Evolutionary conservation across 2,329 filamentous ascomycete species (phyloP), one percentile per base, ranked within the genome.

Genomic region (Penicillium expansum): DNA sequence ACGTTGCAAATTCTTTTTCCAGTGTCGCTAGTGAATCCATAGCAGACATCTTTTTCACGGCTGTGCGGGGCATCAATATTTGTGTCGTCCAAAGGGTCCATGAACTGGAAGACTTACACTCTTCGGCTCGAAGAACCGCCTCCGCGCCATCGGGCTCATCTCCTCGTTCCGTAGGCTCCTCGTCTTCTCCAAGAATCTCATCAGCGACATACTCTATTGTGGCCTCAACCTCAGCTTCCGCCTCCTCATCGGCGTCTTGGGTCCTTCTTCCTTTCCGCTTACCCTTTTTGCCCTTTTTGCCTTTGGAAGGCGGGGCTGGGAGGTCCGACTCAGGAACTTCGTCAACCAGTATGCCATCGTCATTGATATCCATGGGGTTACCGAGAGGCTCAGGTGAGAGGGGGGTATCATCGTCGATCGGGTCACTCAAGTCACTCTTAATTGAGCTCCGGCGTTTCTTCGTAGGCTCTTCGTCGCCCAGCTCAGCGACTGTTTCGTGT

Each of bases 1-100:
- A 90, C 18, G 89, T 83, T 57, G 88, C 86, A 76, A 99, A 99
- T 70, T 94, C 90, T 72, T 89, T 89, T 71, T 97, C 93, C 42
- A 99, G 89, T 18, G 85, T 83, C 18, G 85, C 82, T 66, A 97
- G 83, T 63, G 91, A 86, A 55, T 92, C 90, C 69, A 92, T 87
- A 0, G 92, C 92, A 33, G 84, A 83, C 69, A 86, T 87, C 76
- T 93, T 94, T 69, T 86, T 87, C 67, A 90, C 85, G 62, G 90
- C 90, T 93, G 67, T 59, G 57, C 9, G 38, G 18, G n/a, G n/a
- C 10, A 41, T 64, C 20, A 60, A 57, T 33, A 53, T 37, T 14
- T 30, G 30, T 20, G 24, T 16, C 29, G 27, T 20, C 39, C 10
- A 38, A 29, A 54, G 22, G 9, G 22, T 16, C 22, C 50, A 33